Evolutionary conservation across 192 early-diverging fungal species (phyloP).

Genomic region (Neocallimastix lanati): DNA sequence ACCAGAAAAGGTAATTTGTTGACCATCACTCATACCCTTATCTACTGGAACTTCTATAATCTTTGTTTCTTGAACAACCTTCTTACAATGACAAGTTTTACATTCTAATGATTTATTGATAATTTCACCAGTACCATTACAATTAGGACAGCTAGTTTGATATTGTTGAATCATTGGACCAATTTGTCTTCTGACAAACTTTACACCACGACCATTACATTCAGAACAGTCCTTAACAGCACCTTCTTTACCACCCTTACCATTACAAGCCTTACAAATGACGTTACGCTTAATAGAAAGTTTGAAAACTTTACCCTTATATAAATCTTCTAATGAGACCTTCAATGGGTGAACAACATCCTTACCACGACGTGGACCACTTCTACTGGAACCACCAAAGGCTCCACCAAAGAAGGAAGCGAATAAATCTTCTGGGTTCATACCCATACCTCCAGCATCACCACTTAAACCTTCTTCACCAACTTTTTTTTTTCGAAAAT

Average conservation of each 20-base stretch:
- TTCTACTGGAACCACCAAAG: slow-evolving; percentile 2
- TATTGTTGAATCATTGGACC: slow-evolving; percentile 99
- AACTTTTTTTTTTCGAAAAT: too few species aligned
- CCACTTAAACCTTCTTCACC: slow-evolving; percentile 17
- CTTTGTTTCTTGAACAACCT: slow-evolving; percentile 74
- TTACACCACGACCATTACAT: slow-evolving; percentile 86
- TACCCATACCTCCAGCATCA: slow-evolving; percentile 20
- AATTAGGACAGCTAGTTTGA: slow-evolving; percentile 84
- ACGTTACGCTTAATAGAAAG: slow-evolving; percentile 90
- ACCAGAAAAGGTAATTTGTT: slow-evolving; percentile 84
- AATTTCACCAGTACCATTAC: slow-evolving; percentile 77
- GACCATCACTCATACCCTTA: slow-evolving; percentile 92
- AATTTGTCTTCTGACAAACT: slow-evolving; percentile 79
- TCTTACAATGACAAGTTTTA: slow-evolving; percentile 74
- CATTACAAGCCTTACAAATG: slow-evolving; percentile 80
- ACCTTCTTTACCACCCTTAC: slow-evolving; percentile 92
- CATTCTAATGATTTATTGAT: slow-evolving; percentile 82
- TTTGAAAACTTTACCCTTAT: slow-evolving; percentile 81
- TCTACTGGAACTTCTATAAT: slow-evolving; percentile 93
- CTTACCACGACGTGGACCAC: slow-evolving; percentile 89
- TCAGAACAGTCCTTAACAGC: slow-evolving; percentile 65
- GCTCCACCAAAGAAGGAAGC: slow-evolving; percentile 79
- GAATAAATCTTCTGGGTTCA: slow-evolving; percentile 72
- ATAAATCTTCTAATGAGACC: slow-evolving; percentile 71
- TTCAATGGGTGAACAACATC: slow-evolving; percentile 79